Base-by-base conservation (phyloP, 768 basidiomycete species). In the Zangia roseola region DNA sequence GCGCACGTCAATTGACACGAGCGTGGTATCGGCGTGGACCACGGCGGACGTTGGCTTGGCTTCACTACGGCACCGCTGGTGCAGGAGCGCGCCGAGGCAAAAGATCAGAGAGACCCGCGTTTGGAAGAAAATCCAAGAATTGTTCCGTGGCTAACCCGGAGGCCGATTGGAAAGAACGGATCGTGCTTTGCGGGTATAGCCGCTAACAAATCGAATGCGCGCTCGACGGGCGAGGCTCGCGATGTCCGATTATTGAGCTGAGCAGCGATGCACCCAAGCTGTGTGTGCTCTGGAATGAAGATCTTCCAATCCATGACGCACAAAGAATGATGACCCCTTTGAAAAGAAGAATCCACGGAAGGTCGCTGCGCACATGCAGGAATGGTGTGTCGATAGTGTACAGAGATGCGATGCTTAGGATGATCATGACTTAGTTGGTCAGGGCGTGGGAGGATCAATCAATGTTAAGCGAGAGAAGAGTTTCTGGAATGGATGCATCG, bases 381-480 rank as follows among this genome's bases (percentile, higher is more conserved):
- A 49, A 58, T 55, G 63, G 54, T 56, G 54, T 8, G 54, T 54
- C 38, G 52, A 49, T n/a, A 52, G 33, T 46, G 42, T 42, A 52
- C 38, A 31, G 30, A 31, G 45, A 53, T 41, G 47, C 52, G 31
- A 41, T 52, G 52, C 34, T 17, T 43, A 45, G 21, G 34, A 43
- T 24, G 26, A 13, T 16, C n/a, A 28, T 31, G 10, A 10, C 20
- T 40, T 52, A 33, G 39, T 44, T 43, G 45, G 35, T 34, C 16
- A 21, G n/a, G 13, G 47, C 51, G 52, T 52, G 53, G 50, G 58
- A 57, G 46, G 45, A 49, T 20, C n/a, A 10, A 37, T 24, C 24
- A 19, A 21, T 2, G 20, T 3, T 45, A 50, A 50, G 56, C 59
- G 56, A 50, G 10, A 10, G 33, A 50, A 46, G 47, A 39, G 40